Evolutionary conservation across 2,329 filamentous ascomycete genomes (phyloP).

Genomic region (Thermoascus crustaceus): DNA sequence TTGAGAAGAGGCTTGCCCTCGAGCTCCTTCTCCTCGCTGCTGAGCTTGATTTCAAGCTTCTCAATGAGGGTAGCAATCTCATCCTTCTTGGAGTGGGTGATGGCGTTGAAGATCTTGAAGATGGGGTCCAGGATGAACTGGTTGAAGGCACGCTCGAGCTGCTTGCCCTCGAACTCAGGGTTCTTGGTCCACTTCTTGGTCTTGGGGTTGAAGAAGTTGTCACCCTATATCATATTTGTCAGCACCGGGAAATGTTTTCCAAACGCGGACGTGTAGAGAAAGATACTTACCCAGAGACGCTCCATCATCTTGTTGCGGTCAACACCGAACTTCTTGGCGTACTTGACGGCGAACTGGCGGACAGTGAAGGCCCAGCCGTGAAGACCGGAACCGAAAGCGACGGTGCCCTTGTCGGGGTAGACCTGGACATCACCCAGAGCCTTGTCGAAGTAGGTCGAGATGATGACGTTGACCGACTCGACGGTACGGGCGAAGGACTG

Average conservation of each 20-base stretch:
- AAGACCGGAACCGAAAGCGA: slow-evolving; percentile 98
- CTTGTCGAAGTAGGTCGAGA: slow-evolving; percentile 98
- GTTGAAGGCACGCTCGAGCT: slow-evolving; percentile 97
- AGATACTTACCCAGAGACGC: slow-evolving; percentile 78
- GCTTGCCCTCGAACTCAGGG: slow-evolving; percentile 73
- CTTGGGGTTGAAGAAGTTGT: slow-evolving; percentile 99
- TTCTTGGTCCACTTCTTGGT: slow-evolving; percentile 99
- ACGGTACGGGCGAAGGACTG: slow-evolving; percentile 99
- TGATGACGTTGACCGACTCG: slow-evolving; percentile 99
- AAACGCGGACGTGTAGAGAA: not conserved
- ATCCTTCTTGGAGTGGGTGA: slow-evolving; percentile 99
- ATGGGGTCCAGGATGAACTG: slow-evolving; percentile 99
- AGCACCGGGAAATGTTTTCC: slow-evolving; percentile 6
- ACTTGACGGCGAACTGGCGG: slow-evolving; percentile 90
- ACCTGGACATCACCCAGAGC: slow-evolving; percentile 95
- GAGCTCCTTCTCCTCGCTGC: slow-evolving; percentile 76
- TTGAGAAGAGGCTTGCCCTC: slow-evolving; percentile 98
- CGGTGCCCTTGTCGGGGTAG: slow-evolving; percentile 93
- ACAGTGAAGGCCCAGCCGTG: slow-evolving; percentile 99
- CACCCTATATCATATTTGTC: slow-evolving; percentile 49
- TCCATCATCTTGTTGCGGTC: slow-evolving; percentile 99
- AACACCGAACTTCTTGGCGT: slow-evolving; percentile 99
- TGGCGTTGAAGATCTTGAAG: slow-evolving; percentile 93
- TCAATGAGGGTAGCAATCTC: slow-evolving; percentile 73
- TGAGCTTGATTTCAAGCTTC: slow-evolving; percentile 94